Evolutionary conservation across 2,329 filamentous ascomycete genomes (phyloP).

Genomic region (Pyrenophora graminea): DNA sequence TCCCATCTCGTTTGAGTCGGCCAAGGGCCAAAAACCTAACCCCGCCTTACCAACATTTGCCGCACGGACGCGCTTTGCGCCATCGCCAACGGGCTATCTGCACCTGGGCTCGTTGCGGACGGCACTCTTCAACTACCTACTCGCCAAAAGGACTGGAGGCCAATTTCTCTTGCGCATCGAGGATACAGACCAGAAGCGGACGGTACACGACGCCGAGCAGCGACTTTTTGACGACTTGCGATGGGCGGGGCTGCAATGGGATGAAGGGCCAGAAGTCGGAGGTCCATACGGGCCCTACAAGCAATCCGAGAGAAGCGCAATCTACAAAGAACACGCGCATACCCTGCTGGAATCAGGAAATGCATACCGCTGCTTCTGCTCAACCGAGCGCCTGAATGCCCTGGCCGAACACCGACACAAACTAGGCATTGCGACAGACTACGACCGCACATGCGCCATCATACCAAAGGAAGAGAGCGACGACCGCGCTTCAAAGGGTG

Average conservation of each 20-base stretch:
- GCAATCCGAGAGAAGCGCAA: constrained; percentile 77
- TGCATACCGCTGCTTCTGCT: constrained; percentile 95
- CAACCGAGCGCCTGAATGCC: constrained; percentile 68
- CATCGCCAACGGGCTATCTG: constrained; percentile 90
- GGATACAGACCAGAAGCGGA: constrained; percentile 90
- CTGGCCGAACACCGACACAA: constrained; percentile 67
- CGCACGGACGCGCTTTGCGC: constrained; percentile 81
- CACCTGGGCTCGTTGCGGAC: constrained; percentile 91
- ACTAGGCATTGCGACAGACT: constrained; percentile 62
- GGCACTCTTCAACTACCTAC: constrained; percentile 90
- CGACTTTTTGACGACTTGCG: constrained; percentile 76
- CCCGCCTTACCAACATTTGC: constrained; percentile 33
- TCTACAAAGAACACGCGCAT: constrained; percentile 74
- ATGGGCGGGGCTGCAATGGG: constrained; percentile 92
- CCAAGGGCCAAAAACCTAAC: constrained; percentile 14
- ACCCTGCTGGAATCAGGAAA: constrained; percentile 70
- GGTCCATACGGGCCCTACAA: constrained; percentile 85
- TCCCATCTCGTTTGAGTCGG: constrained; percentile 18
- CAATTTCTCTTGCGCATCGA: constrained; percentile 91
- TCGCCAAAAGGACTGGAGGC: constrained; percentile 85
- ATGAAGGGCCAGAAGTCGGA: constrained; percentile 84
- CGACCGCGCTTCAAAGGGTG: constrained; percentile 68
- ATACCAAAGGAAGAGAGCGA: constrained; percentile 70
- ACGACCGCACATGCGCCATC: constrained; percentile 73
- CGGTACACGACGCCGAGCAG: constrained; percentile 77